Percentiles rank a stretch among this genome's conserved stretches.
Evolutionary conservation across 1,284 basidiomycete genomes (phyloP).

Genomic region (Xanthoconium separans): DNA sequence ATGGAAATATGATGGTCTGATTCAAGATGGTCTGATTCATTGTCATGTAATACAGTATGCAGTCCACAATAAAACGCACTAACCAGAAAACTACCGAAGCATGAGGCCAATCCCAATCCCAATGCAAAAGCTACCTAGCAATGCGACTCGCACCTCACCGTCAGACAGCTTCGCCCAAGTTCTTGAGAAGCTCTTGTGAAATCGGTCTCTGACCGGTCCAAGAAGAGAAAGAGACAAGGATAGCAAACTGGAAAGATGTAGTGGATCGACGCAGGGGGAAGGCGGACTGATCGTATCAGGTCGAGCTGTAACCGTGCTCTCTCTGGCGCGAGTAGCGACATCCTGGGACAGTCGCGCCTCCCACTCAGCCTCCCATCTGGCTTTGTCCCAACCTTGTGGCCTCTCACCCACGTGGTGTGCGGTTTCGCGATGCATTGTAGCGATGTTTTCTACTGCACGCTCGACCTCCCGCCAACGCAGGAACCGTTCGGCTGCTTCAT

Average conservation of each 20-base stretch:
- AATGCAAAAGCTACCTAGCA: constrained; percentile 35
- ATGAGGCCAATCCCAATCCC: constrained; percentile 33
- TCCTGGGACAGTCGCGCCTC: constrained; percentile 55
- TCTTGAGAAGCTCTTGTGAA: constrained; percentile 17
- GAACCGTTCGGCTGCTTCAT: constrained; percentile 69
- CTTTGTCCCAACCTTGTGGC: constrained; percentile 50
- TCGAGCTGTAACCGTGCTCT: constrained; percentile 20
- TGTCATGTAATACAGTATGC: not conserved
- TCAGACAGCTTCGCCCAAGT: constrained; percentile 27
- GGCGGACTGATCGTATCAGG: constrained; percentile 13
- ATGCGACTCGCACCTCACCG: constrained; percentile 27
- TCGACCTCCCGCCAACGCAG: constrained; percentile 69
- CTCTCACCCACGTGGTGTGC: constrained; percentile 21
- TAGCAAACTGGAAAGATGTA: constrained; percentile 48
- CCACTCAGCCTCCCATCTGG: constrained; percentile 64
- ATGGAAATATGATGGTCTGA: too few relatives aligned
- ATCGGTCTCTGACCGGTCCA: constrained; percentile 21
- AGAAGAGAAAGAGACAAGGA: constrained; percentile 48
- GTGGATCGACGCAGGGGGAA: constrained; percentile 39
- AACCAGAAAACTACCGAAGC: constrained; percentile 24
- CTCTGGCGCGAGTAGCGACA: constrained; percentile 46
- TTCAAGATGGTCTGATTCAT: not conserved
- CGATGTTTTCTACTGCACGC: constrained; percentile 42
- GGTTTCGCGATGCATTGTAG: constrained; percentile 28
- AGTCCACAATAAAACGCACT: not conserved